Base-by-base conservation (phyloP, 2,329 filamentous ascomycete genomes). In the Cladosporium sp. region DNA sequence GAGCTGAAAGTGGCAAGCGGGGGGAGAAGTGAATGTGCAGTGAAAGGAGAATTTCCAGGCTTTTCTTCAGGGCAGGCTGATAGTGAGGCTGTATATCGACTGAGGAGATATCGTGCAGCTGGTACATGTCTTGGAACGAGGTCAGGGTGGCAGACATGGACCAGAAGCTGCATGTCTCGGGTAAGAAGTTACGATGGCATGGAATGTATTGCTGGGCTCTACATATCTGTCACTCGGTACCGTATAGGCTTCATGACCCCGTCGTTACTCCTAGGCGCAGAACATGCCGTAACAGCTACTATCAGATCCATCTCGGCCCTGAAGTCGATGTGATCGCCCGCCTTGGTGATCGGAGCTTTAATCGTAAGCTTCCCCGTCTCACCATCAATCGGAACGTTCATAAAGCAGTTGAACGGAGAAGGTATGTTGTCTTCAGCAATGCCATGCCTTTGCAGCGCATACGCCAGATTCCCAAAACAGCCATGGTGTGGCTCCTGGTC, bases 291-390 rank as follows among this genome's bases (percentile, higher is more conserved):
- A 55, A 74, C 61, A 4, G 66, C 72, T 4, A 74, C 64, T 52
- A 74, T 70, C 32, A 73, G 41, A 68, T 74, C 72, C 71, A 74
- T 74, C 65, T 72, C 71, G 6, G 72, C 72, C 58, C 68, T 64
- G 36, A 74, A 74, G 28, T 70, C 71, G 34, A 74, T 68, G 54
- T 70, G 66, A 62, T 74, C 72, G 2, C 72, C 72, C 0, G 72
- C 66, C 58, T 73, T 72, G 0, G 68, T 68, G 26, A 70, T 68
- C 12, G 71, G 71, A n/a, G 71, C 70, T 26, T 70, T 28, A 15
- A 74, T 71, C 38, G 65, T 70, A 47, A 74, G 60, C 41, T 68
- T 67, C 12, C 71, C 71, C 14, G 69, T 72, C 21, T 67, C 44
- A 3, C 68, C 68, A 66, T 72, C 70, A n/a, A 74, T 64, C 26